A percentile compares a stretch with the other conserved stretches of the same genome.
phyloP scores from a whole-genome alignment of 768 basidiomycete species.

The Xanthoconium purpureum region DNA sequence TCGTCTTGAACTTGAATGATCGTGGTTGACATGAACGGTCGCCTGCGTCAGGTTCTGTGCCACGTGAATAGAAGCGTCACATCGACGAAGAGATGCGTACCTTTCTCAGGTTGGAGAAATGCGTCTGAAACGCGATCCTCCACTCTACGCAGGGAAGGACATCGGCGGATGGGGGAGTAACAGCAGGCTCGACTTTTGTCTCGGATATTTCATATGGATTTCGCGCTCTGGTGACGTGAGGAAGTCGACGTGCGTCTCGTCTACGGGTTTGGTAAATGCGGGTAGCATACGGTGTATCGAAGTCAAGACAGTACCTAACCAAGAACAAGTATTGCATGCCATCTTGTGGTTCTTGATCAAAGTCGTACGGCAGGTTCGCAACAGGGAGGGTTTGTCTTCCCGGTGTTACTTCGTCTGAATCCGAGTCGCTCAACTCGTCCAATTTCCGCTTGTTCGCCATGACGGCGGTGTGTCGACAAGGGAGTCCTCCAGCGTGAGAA shows the following conservation, averaged over 20 bases:
- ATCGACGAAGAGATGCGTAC: constrained; percentile 22
- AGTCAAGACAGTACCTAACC: constrained; percentile 53
- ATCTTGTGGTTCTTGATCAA: constrained; percentile 61
- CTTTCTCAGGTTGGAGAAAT: constrained; percentile 65
- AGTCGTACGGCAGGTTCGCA: constrained; percentile 72
- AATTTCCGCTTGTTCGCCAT: constrained; percentile 54
- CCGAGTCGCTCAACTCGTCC: constrained; percentile 46
- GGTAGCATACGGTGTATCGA: background rate
- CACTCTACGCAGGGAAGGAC: constrained; percentile 65
- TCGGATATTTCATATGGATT: constrained; percentile 63
- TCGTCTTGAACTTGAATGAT: constrained; percentile 8
- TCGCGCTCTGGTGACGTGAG: constrained; percentile 57
- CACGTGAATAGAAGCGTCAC: constrained; percentile 4
- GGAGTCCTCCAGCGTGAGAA: constrained; percentile 19
- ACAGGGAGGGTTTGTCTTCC: constrained; percentile 78
- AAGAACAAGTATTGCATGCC: constrained; percentile 80
- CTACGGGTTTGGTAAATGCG: constrained; percentile 37
- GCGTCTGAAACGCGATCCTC: constrained; percentile 53
- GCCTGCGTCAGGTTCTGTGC: constrained; percentile 65
- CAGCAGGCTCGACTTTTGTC: constrained; percentile 18
- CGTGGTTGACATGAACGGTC: constrained; percentile 37
- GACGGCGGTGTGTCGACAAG: background rate
- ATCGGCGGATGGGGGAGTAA: constrained; percentile 24
- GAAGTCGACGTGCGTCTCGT: constrained; percentile 66
- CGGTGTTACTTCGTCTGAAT: constrained; percentile 58